Evolutionary conservation across 2,329 filamentous ascomycete genomes (phyloP).

Genomic region (Monosporascus sp.): DNA sequence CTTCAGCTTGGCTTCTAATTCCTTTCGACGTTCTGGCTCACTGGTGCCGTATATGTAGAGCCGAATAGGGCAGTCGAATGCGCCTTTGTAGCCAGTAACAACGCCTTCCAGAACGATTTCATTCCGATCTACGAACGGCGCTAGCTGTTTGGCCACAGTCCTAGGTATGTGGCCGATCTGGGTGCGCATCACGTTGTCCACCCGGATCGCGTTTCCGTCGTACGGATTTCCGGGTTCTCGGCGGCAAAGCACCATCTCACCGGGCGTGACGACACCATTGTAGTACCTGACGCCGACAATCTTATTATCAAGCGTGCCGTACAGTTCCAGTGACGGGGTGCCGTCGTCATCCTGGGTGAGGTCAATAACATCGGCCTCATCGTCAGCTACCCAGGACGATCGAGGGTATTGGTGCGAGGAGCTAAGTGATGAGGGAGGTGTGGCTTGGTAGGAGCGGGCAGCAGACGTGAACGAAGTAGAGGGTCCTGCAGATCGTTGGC

Average conservation of each 20-base stretch:
- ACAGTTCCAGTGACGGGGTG: conserved; percentile 34
- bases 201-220: conserved; percentile 70
- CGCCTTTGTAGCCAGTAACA: conserved; percentile 60
- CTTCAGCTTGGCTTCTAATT: conserved; percentile 59
- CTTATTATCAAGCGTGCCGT: conserved; percentile 45
- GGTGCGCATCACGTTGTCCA: conserved; percentile 67
- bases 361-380: conserved; percentile 34
- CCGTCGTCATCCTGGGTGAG: conserved; percentile 39
- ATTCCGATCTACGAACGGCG: conserved; percentile 61
- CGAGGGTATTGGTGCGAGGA: conserved; percentile 7
- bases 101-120: conserved; percentile 63
- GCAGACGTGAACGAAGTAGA: conserved; percentile 6
- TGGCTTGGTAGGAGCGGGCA: not conserved
- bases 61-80: conserved; percentile 67
- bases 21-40: conserved; percentile 43
- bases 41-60: conserved; percentile 65
- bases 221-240: conserved; percentile 61
- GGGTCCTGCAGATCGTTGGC: conserved; percentile 1
- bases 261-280: conserved; percentile 48
- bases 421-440: conserved; percentile 13
- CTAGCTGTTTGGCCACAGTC: conserved; percentile 62
- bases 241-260: conserved; percentile 52
- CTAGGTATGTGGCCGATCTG: conserved; percentile 79
- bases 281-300: conserved; percentile 54
- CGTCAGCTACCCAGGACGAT: conserved; percentile 15